These are phyloP conservation scores for Bipolaris victoriae DNA, from an alignment of 2,329 filamentous ascomycete species.

Conservation along the genomic window DNA sequence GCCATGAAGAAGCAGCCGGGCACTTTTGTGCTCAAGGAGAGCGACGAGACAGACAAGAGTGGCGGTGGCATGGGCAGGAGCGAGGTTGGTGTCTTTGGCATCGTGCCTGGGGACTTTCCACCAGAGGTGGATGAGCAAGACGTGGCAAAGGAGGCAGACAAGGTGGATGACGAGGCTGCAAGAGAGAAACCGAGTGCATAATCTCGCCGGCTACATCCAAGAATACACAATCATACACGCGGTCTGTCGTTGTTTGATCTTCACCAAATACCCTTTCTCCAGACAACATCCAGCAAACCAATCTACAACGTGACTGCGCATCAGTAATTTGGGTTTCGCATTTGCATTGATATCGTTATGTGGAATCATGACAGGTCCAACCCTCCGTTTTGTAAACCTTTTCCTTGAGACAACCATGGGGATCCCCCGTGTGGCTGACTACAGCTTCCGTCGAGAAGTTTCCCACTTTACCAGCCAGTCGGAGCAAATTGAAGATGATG, in stretches of 20 bases:
- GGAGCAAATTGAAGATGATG: slow-evolving; percentile 14
- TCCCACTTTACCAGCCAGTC: slow-evolving; percentile 1
- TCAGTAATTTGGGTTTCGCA: too few species aligned
- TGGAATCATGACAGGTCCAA: too few species aligned
- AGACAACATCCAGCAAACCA: too few species aligned
- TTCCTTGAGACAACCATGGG: too few species aligned
- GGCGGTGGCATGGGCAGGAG: slow-evolving; percentile 61
- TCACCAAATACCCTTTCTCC: too few species aligned
- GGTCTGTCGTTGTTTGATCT: too few species aligned
- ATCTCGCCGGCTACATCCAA: neutral
- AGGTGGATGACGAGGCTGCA: slow-evolving; percentile 24
- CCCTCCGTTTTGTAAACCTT: too few species aligned
- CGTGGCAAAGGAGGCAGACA: slow-evolving; percentile 4
- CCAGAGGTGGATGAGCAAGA: slow-evolving; percentile 23
- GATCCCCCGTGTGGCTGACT: neutral
- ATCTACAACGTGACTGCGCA: too few species aligned
- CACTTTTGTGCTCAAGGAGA: slow-evolving; percentile 53
- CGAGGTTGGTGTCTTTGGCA: slow-evolving; percentile 44
- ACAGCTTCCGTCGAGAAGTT: neutral
- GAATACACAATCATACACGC: neutral
- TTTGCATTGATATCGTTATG: too few species aligned
- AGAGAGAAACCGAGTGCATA: slow-evolving; percentile 20
- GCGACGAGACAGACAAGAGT: slow-evolving; percentile 54
- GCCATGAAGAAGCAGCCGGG: slow-evolving; percentile 55
- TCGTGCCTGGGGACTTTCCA: slow-evolving; percentile 38